Base-by-base conservation (phyloP, 1,284 basidiomycete species). In the Papiliotrema laurentii region DNA sequence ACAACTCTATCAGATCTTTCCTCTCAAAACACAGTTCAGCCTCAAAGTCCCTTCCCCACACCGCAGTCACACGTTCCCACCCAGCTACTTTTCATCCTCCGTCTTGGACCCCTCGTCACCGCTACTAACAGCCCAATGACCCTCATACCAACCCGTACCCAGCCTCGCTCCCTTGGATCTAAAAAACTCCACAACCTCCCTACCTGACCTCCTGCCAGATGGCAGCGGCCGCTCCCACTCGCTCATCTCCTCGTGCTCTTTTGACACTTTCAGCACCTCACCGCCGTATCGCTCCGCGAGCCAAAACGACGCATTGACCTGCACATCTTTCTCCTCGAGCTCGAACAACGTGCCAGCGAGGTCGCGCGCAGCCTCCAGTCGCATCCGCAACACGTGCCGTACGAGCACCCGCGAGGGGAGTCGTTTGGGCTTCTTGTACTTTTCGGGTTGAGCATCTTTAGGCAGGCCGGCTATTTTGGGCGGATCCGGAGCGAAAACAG, bases 341-440 rank as follows among this genome's bases (percentile, higher is more conserved):
- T 84, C 79, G 39, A 81, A 78, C 49, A 92, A 81, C 63, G 87
- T 83, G 39, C 73, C 70, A 5, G 83, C 82, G 14, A 93, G 80
- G 4, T 84, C 82, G 50, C 82, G 82, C 22, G 84, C 80, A 14
- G 89, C 89, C 64, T 88, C 83, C 3, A 83, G 79, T 16, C 89
- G 83, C 21, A 85, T 84, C 22, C 87, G 81, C 43, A 93, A 77
- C 43, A 93, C 86, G 72, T 93, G 88, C 19, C 86, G 83, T 59
- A 94, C 84, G 50, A 94, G 82, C 39, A 83, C 79, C 35, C 88
- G 82, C 5, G 87, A 85, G 2, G 88, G 84, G 1, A 88, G 83
- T 19, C 79, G 78, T 49, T 72, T 62, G 10, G 74, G 70, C 30
- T 48, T 59, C 10, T 49, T 66, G 43, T 56, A 74, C 51, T 53